Evolutionary conservation across 164 flowering plant genomes (phyloP).

Genomic region (Chimonanthus salicifolius): DNA sequence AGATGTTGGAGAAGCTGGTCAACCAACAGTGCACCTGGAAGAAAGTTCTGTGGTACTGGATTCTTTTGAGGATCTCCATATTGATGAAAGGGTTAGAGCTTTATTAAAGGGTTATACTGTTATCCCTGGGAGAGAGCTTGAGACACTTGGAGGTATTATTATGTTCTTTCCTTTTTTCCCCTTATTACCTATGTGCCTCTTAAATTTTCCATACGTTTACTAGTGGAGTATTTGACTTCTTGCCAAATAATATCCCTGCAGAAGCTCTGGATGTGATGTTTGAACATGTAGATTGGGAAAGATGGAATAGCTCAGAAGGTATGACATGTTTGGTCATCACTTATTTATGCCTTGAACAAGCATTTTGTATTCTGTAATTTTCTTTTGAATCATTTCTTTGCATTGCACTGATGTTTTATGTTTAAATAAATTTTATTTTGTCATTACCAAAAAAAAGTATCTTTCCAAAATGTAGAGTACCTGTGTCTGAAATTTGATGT

Average conservation of each 20-base stretch:
- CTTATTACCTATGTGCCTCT: background rate
- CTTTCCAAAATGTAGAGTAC: too few relatives aligned
- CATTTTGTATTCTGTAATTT: too few relatives aligned
- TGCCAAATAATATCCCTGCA: slow-evolving; percentile 32
- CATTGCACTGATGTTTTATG: too few relatives aligned
- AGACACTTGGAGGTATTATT: slow-evolving; percentile 61
- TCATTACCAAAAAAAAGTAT: too few relatives aligned
- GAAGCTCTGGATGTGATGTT: slow-evolving; percentile 60
- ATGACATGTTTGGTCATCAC: slow-evolving; percentile 9
- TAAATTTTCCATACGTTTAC: background rate
- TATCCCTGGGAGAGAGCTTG: slow-evolving; percentile 77
- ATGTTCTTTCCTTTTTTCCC: background rate
- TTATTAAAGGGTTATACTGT: slow-evolving; percentile 52
- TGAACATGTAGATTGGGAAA: slow-evolving; percentile 49
- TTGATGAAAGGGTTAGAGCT: slow-evolving; percentile 78
- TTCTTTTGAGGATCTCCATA: slow-evolving; percentile 44
- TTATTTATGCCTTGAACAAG: background rate
- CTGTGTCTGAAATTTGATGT: too few relatives aligned
- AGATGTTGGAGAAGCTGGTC: slow-evolving; percentile 50
- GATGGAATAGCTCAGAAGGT: slow-evolving; percentile 53
- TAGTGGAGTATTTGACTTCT: background rate
- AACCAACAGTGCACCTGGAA: slow-evolving; percentile 15
- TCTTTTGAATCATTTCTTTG: too few relatives aligned
- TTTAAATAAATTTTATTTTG: too few relatives aligned
- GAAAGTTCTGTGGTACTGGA: slow-evolving; percentile 24